Percentiles rank a stretch among this genome's conserved stretches.
phyloP scores from a whole-genome alignment of 1,284 basidiomycete species.

The Gomphus sp. region DNA sequence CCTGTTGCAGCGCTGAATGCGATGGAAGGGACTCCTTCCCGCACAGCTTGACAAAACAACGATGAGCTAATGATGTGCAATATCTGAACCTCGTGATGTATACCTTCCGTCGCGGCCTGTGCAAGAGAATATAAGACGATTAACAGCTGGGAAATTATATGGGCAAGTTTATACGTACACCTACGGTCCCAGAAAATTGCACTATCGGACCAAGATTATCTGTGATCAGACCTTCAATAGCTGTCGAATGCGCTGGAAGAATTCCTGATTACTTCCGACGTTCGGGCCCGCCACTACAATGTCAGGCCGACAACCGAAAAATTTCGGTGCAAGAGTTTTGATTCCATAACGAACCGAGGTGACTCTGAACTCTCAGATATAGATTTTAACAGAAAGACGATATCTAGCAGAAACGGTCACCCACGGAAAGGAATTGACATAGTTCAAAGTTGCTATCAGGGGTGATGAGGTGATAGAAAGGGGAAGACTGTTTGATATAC shows the following conservation, averaged over 20 bases:
- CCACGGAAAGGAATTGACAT: conserved; percentile 32
- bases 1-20: conserved; percentile 37
- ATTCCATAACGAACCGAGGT: conserved; percentile 38
- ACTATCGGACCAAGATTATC: conserved; percentile 31
- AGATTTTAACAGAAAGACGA: background rate
- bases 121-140: background rate
- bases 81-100: background rate
- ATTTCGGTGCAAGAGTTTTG: conserved; percentile 34
- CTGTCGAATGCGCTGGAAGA: background rate
- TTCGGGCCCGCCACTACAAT: conserved; percentile 44
- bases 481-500: conserved; percentile 13
- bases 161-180: conserved; percentile 25
- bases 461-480: background rate
- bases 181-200: conserved; percentile 32
- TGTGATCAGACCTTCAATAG: conserved; percentile 14
- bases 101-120: background rate
- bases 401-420: background rate
- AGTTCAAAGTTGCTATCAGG: conserved; percentile 27
- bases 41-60: conserved; percentile 26
- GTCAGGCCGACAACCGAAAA: conserved; percentile 35
- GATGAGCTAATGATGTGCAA: background rate
- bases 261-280: conserved; percentile 31
- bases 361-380: conserved; percentile 18
- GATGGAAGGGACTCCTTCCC: conserved; percentile 37
- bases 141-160: background rate